phyloP scores from a whole-genome alignment of 2,329 filamentous ascomycete species.

The Lasiodiplodia sp. region DNA sequence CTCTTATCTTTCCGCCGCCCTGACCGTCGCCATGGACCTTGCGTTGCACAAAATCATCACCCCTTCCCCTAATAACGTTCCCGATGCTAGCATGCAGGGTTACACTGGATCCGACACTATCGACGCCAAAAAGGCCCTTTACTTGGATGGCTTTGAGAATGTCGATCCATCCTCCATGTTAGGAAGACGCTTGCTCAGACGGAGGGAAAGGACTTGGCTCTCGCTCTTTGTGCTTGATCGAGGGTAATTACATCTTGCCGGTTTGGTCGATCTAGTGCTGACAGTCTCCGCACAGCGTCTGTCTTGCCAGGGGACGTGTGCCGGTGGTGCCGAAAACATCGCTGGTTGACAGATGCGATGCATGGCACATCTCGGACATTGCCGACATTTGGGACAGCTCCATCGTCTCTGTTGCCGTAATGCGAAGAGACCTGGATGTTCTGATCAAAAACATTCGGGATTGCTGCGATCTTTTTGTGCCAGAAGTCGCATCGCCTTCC shows the following conservation, averaged over 20 bases:
- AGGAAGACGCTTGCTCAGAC: conserved; percentile 67
- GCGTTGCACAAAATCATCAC: conserved; percentile 74
- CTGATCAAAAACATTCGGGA: conserved; percentile 21
- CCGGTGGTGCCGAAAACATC: conserved; percentile 73
- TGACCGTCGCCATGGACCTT: conserved; percentile 73
- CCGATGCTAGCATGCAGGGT: conserved; percentile 54
- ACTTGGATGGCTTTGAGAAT: conserved; percentile 72
- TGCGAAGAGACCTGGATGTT: conserved; percentile 66
- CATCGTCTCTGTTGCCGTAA: conserved; percentile 74
- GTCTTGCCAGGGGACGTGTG: conserved; percentile 71
- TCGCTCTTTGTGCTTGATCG: conserved; percentile 76
- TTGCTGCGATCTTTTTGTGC: conserved; percentile 20
- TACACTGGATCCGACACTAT: conserved; percentile 73
- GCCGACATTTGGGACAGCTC: conserved; percentile 73
- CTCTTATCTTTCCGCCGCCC: conserved; percentile 72
- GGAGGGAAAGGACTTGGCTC: conserved; percentile 74
- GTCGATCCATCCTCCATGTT: conserved; percentile 67
- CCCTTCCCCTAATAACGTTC: conserved; percentile 56
- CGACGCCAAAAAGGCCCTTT: conserved; percentile 69
- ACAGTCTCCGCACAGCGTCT: conserved; percentile 55
- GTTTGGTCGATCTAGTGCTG: neutral
- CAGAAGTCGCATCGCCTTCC: conserved; percentile 21
- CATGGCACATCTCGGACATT: conserved; percentile 70
- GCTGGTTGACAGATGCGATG: conserved; percentile 71
- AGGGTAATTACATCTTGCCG: conserved; percentile 50